A percentile compares a stretch with the other conserved stretches of the same genome.
phyloP scores from a whole-genome alignment of 179 eudicot genomes.

The Pouteria campechiana region DNA sequence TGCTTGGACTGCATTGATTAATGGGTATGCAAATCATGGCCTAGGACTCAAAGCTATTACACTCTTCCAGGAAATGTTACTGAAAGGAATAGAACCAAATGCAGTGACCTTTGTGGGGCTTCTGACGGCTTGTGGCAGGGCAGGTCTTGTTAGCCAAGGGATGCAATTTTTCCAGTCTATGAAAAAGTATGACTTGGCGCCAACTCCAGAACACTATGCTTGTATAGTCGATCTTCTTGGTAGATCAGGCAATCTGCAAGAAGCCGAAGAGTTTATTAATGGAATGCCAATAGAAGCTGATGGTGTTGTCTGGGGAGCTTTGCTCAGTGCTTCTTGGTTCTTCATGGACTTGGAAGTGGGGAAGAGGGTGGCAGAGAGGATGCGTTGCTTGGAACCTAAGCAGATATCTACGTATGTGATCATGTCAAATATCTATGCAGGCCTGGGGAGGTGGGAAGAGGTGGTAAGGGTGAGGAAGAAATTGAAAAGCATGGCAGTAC shows the following conservation, averaged over 20 bases:
- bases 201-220: constrained; percentile 35
- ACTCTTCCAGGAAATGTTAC: constrained; percentile 29
- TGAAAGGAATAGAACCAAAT: constrained; percentile 28
- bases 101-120: constrained; percentile 39
- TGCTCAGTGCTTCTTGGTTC: constrained; percentile 39
- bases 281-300: constrained; percentile 42
- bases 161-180: constrained; percentile 26
- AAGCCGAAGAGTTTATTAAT: constrained; percentile 38
- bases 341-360: constrained; percentile 35
- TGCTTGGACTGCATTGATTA: constrained; percentile 31
- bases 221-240: constrained; percentile 51
- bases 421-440: constrained; percentile 44
- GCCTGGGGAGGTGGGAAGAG: constrained; percentile 33
- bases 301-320: constrained; percentile 22
- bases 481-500: constrained; percentile 17
- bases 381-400: constrained; percentile 19
- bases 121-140: constrained; percentile 34
- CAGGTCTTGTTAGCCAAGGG: constrained; percentile 33
- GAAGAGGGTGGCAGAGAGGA: constrained; percentile 22
- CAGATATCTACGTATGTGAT: constrained; percentile 20
- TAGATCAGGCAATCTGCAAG: constrained; percentile 25
- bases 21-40: constrained; percentile 26
- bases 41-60: constrained; percentile 13
- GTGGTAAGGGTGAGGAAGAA: constrained; percentile 19
- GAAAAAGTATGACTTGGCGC: constrained; percentile 24